These are phyloP conservation scores for Debaryomyces psychrophilus DNA, from an alignment of 1,139 yeast genomes.

Conservation along the genomic window DNA sequence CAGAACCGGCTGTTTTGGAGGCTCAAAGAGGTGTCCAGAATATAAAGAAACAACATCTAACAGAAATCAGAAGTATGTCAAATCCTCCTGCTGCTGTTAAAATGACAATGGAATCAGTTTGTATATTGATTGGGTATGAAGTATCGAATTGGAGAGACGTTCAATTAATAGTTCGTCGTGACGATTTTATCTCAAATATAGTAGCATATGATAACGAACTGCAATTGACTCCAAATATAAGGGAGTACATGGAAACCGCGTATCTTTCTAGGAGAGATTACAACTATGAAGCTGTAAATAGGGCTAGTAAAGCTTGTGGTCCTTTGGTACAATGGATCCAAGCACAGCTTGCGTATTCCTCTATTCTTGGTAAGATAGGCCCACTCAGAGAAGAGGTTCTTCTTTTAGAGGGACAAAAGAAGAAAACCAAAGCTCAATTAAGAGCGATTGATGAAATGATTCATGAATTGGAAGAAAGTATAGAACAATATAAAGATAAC, in stretches of 20 bases:
- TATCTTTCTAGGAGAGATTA: slow-evolving; percentile 69
- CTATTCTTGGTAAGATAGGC: slow-evolving; percentile 68
- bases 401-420: slow-evolving; percentile 59
- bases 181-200: slow-evolving; percentile 84
- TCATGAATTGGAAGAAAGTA: slow-evolving; percentile 66
- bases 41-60: slow-evolving; percentile 88
- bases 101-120: slow-evolving; percentile 85
- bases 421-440: slow-evolving; percentile 66
- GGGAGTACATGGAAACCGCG: slow-evolving; percentile 57
- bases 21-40: slow-evolving; percentile 89
- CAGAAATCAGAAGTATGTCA: slow-evolving; percentile 85
- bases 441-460: slow-evolving; percentile 84
- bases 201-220: slow-evolving; percentile 70
- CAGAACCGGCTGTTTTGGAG: slow-evolving; percentile 83
- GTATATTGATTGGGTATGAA: slow-evolving; percentile 75
- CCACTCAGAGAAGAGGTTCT: slow-evolving; percentile 75
- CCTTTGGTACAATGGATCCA: slow-evolving; percentile 88
- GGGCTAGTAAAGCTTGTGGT: slow-evolving; percentile 96
- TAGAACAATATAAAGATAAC: slow-evolving; percentile 64
- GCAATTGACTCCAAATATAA: slow-evolving; percentile 56
- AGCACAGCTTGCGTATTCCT: slow-evolving; percentile 78
- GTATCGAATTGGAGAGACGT: slow-evolving; percentile 80
- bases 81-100: slow-evolving; percentile 92
- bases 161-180: slow-evolving; percentile 75
- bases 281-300: slow-evolving; percentile 71